These are phyloP conservation scores for Hordeum pubiflorum DNA, from an alignment of 202 grass and related monocot species.

Conservation along the genomic window DNA sequence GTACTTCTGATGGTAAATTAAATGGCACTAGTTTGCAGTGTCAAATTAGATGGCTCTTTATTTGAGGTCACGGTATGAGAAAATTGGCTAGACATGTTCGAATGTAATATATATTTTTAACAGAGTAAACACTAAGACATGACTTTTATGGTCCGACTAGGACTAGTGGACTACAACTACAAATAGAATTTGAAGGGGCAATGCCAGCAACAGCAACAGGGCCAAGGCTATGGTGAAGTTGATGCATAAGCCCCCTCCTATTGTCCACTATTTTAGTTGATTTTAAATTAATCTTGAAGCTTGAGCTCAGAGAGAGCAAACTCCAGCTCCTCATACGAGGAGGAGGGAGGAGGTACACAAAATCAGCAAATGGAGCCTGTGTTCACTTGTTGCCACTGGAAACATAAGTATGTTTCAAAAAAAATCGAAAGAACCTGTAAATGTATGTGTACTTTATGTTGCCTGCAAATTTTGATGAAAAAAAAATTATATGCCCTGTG, in stretches of 20 bases:
- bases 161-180: not conserved
- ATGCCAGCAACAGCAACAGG: not conserved
- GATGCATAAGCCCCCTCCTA: not conserved
- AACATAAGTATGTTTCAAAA: not conserved
- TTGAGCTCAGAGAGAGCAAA: not conserved
- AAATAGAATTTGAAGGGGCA: not conserved
- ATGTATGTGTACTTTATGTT: not conserved
- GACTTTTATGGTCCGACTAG: not conserved
- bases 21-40: not conserved
- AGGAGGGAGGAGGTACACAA: not conserved
- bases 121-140: not conserved
- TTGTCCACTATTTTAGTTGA: constrained; percentile 12
- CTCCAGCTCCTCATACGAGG: not conserved
- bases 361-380: too few relatives aligned
- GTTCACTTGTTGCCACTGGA: not conserved
- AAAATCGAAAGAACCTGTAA: not conserved
- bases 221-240: not conserved
- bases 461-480: not conserved
- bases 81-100: not conserved
- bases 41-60: constrained; percentile 4
- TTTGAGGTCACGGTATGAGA: not conserved
- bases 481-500: not conserved
- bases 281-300: constrained; percentile 5
- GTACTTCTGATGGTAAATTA: constrained; percentile 1
- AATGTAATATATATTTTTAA: not conserved